Conservation (phyloP, 164 flowering plant genomes). For the Cinnamomum micranthum region DNA sequence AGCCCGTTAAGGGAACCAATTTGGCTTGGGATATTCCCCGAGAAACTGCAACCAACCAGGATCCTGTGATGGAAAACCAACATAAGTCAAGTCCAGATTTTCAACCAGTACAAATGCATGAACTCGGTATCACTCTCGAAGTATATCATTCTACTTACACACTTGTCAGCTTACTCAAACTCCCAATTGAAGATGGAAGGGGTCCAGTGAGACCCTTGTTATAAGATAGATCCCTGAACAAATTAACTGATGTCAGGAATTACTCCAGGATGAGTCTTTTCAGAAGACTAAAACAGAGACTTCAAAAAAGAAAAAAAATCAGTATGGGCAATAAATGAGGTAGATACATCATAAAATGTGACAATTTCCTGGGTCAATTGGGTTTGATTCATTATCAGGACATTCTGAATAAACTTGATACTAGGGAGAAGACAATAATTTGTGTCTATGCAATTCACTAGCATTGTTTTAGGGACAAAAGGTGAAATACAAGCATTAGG, state of each 20-base stretch:
- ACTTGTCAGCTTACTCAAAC: conserved; percentile 16
- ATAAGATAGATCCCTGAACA: conserved; percentile 77
- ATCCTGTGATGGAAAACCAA: conserved; percentile 41
- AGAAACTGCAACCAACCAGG: conserved; percentile 77
- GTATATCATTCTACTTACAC: neutral
- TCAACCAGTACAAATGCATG: neutral
- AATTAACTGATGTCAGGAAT: neutral
- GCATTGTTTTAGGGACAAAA: neutral
- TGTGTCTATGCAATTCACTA: neutral
- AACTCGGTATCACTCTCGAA: neutral
- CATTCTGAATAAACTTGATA: neutral
- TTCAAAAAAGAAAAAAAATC: too few relatives aligned
- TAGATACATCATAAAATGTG: neutral
- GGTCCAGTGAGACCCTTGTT: conserved; percentile 67
- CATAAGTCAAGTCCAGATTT: neutral
- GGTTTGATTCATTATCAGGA: neutral
- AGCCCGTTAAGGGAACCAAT: conserved; percentile 61
- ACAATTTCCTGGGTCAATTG: neutral
- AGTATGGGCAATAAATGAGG: neutral
- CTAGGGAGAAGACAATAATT: too few relatives aligned
- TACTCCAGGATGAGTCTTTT: neutral
- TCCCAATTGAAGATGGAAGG: conserved; percentile 53
- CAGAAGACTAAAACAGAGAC: neutral
- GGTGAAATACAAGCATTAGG: neutral
- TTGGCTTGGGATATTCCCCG: conserved; percentile 63